phyloP scores from a whole-genome alignment of 352 stramenopile species.

The Phytophthora multivora region DNA sequence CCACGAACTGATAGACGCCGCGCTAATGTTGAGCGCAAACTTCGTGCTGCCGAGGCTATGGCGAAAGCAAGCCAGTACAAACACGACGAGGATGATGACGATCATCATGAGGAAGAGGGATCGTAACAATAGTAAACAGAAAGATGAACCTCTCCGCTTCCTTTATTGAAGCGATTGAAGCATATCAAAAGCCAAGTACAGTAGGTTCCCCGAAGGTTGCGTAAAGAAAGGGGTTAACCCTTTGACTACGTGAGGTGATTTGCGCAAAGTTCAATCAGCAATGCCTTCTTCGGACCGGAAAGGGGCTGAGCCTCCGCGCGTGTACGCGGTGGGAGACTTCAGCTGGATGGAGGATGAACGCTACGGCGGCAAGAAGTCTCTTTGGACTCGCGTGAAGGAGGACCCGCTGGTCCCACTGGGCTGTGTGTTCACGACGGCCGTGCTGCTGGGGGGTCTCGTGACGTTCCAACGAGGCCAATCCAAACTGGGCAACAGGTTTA shows the following conservation, averaged over 20 bases:
- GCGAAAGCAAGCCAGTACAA: conserved; percentile 31
- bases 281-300: conserved; percentile 8
- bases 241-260: no score
- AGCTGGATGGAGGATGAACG: conserved; percentile 67
- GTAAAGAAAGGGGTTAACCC: conserved; percentile 6
- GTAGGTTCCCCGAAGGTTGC: neutral
- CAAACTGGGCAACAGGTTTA: conserved; percentile 83
- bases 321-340: conserved; percentile 61
- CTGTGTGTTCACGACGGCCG: conserved; percentile 60
- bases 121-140: conserved; percentile 35
- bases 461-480: conserved; percentile 78
- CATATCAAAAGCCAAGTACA: no score
- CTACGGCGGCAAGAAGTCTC: conserved; percentile 59
- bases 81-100: conserved; percentile 21
- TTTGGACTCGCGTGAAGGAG: conserved; percentile 69
- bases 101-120: conserved; percentile 32
- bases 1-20: conserved; percentile 57
- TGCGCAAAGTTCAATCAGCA: neutral
- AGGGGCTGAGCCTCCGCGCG: conserved; percentile 14
- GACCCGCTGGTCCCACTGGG: conserved; percentile 81
- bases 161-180: no score
- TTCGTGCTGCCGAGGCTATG: conserved; percentile 50
- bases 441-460: conserved; percentile 70
- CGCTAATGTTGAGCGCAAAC: conserved; percentile 63
- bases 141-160: conserved; percentile 16